Base-by-base conservation (phyloP, 2,329 filamentous ascomycete species). In the Xylariaceae sp. region DNA sequence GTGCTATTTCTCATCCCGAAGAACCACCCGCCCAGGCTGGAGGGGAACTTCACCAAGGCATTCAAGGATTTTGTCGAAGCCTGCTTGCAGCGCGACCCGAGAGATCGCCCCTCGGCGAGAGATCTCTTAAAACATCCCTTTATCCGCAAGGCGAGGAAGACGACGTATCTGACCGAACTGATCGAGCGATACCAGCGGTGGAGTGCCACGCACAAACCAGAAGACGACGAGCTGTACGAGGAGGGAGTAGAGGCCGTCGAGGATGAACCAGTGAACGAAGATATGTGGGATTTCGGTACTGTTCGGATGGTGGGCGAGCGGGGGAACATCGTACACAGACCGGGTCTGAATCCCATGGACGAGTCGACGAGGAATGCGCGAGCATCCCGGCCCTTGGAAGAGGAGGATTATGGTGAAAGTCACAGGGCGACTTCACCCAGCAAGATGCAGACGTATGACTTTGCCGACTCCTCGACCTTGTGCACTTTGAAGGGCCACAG, bases 231-330 rank as follows among this genome's bases (percentile, higher is more conserved):
- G 6, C 73, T 77, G 17, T 69, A 73, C 18, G 79, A 85, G 15
- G 71, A 69, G 7, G 70, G 76, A 26, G 72, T 77, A 32, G 66
- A 71, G 9, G 65, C 65, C n/a, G 63, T 69, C 1, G 74, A 81
- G 41, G 74, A 84, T 23, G 65, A 70, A 47, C 67, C 66, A 13
- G 68, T 76, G 6, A 74, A 83, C 46, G 87, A 96, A 59, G 92
- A 97, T 60, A 78, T 97, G 59, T 98, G 92, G 92, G 92, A 98
- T 62, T 98, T 98, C 68, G 92, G 92, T 30, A 98, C 92, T 0
- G 87, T 98, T 36, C 77, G 89, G 40, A 81, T 94, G 5, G 81
- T 83, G n/a, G 77, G 75, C 21, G 78, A 82, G 38, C 74, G 78
- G 18, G 79, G 81, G 44, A 73, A 72, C 19, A 57, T 76, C 1